A percentile compares a stretch with the other conserved stretches of the same genome.
Conservation (phyloP, 169 alveolate species). For the Plasmodium gallinaceum region DNA sequence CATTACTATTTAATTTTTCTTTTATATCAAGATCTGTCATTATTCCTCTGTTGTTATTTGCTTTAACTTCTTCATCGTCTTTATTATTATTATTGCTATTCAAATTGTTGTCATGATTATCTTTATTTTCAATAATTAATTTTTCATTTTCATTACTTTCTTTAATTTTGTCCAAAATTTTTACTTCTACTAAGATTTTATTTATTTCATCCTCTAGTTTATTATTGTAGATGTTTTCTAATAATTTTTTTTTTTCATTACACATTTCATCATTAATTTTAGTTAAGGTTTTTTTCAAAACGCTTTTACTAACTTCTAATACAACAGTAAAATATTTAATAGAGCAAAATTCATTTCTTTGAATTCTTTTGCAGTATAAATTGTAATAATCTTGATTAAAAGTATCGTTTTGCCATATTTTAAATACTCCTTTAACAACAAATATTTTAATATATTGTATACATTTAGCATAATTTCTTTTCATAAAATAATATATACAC, state of each 20-base stretch:
- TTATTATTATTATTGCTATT: neutral
- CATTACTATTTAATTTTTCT: slow-evolving; percentile 1
- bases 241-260: slow-evolving; percentile 9
- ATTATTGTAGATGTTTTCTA: neutral
- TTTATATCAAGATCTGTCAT: neutral
- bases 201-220: neutral
- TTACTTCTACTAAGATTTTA: slow-evolving; percentile 21
- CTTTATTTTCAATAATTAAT: neutral
- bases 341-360: slow-evolving; percentile 46
- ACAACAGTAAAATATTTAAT: slow-evolving; percentile 64
- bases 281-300: slow-evolving; percentile 24
- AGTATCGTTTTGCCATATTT: slow-evolving; percentile 52
- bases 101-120: neutral
- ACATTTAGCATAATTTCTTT: slow-evolving; percentile 40
- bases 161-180: slow-evolving; percentile 3
- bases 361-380: slow-evolving; percentile 58
- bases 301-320: slow-evolving; percentile 47
- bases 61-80: neutral
- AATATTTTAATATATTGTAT: slow-evolving; percentile 50
- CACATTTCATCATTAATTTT: slow-evolving; percentile 29
- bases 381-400: slow-evolving; percentile 42
- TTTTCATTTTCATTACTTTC: neutral
- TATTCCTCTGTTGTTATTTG: neutral
- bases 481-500: slow-evolving; percentile 62
- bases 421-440: slow-evolving; percentile 47